phyloP scores from a whole-genome alignment of 2,329 filamentous ascomycete species.

The Metarhizium album region DNA sequence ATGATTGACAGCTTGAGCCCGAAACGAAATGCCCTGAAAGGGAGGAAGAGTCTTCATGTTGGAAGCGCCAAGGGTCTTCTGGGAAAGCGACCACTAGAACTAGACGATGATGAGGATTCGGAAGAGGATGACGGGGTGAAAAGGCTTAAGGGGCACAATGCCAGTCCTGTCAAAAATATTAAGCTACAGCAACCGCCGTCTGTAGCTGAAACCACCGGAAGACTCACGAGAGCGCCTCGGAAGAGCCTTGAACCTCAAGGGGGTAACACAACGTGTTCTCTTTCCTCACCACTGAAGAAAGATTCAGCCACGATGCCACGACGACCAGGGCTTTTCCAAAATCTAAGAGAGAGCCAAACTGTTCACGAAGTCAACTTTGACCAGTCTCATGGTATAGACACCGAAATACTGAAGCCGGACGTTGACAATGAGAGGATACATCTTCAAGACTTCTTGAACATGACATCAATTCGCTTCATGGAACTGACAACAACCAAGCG shows the following conservation, averaged over 20 bases:
- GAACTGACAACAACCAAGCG: slow-evolving; percentile 94
- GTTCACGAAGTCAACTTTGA: slow-evolving; percentile 33
- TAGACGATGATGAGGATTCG: slow-evolving; percentile 54
- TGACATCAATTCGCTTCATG: slow-evolving; percentile 98
- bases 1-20: slow-evolving; percentile 72
- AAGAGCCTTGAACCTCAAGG: slow-evolving; percentile 34
- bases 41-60: slow-evolving; percentile 66
- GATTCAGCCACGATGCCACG: slow-evolving; percentile 43
- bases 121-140: slow-evolving; percentile 53
- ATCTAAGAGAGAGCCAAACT: slow-evolving; percentile 37
- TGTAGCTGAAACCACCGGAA: slow-evolving; percentile 56
- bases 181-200: slow-evolving; percentile 58
- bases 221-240: slow-evolving; percentile 38
- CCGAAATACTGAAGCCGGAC: slow-evolving; percentile 34
- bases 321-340: slow-evolving; percentile 42
- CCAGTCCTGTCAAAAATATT: slow-evolving; percentile 68
- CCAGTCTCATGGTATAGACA: slow-evolving; percentile 28
- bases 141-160: slow-evolving; percentile 58
- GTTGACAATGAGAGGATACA: slow-evolving; percentile 54
- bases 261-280: slow-evolving; percentile 30
- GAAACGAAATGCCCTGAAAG: slow-evolving; percentile 55
- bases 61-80: slow-evolving; percentile 64
- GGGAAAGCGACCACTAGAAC: slow-evolving; percentile 62
- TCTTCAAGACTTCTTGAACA: slow-evolving; percentile 83
- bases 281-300: slow-evolving; percentile 37